These are phyloP conservation scores for Fusarium duplospermum DNA, from an alignment of 2,329 filamentous ascomycete genomes.

Conservation along the genomic window DNA sequence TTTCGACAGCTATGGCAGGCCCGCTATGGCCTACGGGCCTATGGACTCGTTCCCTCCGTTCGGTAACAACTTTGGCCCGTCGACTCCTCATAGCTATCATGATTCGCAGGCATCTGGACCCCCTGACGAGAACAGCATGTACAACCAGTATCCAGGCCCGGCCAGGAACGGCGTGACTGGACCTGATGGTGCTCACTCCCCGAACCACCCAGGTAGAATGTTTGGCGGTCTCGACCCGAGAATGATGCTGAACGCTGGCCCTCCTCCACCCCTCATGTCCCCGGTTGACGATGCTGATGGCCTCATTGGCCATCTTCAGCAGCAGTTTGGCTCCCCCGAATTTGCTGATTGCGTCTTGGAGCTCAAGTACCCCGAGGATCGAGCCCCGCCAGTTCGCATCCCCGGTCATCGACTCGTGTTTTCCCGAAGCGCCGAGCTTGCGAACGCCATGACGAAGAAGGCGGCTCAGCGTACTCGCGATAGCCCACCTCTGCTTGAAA, in stretches of 20 bases:
- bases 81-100: conserved; percentile 71
- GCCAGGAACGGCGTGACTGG: conserved; percentile 52
- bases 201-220: conserved; percentile 47
- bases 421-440: conserved; percentile 59
- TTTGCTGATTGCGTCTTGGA: conserved; percentile 60
- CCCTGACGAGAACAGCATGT: conserved; percentile 57
- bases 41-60: conserved; percentile 50
- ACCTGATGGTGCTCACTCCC: conserved; percentile 47
- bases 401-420: conserved; percentile 67
- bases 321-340: conserved; percentile 48
- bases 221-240: conserved; percentile 46
- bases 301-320: conserved; percentile 54
- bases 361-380: conserved; percentile 56
- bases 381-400: conserved; percentile 55
- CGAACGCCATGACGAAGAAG: conserved; percentile 43
- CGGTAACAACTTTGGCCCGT: conserved; percentile 60
- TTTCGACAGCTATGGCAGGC: conserved; percentile 54
- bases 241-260: conserved; percentile 49
- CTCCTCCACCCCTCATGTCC: conserved; percentile 44
- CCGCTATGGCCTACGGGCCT: conserved; percentile 49
- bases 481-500: conserved; percentile 41
- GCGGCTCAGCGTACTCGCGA: conserved; percentile 43
- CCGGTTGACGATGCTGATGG: conserved; percentile 51
- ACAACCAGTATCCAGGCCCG: conserved; percentile 54
- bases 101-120: conserved; percentile 69